phyloP scores from a whole-genome alignment of 2,329 filamentous ascomycete genomes.

The Alternaria gansuensis region DNA sequence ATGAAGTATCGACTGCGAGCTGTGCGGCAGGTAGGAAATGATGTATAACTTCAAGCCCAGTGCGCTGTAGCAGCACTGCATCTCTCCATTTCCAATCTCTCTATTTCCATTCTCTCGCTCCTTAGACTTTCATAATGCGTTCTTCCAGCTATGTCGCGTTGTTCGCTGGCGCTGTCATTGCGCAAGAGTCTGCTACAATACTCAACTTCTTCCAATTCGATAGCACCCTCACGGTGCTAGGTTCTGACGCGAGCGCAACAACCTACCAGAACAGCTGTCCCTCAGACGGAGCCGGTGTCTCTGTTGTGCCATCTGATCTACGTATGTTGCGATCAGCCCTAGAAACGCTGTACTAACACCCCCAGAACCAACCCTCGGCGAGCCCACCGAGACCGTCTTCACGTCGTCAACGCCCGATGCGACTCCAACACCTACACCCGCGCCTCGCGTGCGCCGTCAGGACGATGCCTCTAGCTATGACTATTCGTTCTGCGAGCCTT shows the following conservation, averaged over 20 bases:
- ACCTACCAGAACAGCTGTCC: constrained; percentile 37
- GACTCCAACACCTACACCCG: constrained; percentile 28
- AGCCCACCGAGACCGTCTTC: background rate
- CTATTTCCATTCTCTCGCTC: background rate
- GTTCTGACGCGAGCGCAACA: constrained; percentile 33
- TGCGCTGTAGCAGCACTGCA: background rate
- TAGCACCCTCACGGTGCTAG: constrained; percentile 32
- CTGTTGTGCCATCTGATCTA: constrained; percentile 15
- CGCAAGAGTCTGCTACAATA: constrained; percentile 32
- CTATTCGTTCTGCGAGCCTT: constrained; percentile 29
- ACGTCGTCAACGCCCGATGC: background rate
- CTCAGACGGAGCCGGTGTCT: constrained; percentile 20
- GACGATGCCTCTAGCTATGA: constrained; percentile 10
- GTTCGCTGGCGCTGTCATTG: constrained; percentile 30
- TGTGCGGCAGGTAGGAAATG: background rate
- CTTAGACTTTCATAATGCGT: constrained; percentile 28
- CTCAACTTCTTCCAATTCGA: constrained; percentile 25
- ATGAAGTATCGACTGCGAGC: constrained; percentile 2
- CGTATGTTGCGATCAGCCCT: constrained; percentile 1
- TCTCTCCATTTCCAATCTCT: background rate
- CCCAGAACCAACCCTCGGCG: constrained; percentile 1
- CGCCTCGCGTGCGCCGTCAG: constrained; percentile 32
- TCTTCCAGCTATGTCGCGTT: constrained; percentile 27
- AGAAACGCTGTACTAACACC: background rate
- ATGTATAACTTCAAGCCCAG: background rate